Evolutionary conservation across 2,329 filamentous ascomycete genomes (phyloP).

Genomic region (Ophiostoma piceae): DNA sequence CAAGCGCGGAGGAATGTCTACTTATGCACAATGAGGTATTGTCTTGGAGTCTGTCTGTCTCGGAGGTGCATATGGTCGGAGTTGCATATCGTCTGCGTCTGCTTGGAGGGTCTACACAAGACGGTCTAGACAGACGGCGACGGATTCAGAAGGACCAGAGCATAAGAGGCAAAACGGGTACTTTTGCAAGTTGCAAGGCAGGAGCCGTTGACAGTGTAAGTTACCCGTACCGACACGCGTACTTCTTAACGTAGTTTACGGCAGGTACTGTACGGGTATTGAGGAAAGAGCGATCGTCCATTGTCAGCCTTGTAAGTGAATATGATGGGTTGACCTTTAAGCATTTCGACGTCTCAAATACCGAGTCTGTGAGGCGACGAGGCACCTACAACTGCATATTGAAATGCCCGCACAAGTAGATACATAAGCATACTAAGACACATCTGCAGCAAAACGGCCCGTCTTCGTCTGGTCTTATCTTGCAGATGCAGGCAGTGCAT

Average conservation of each 20-base stretch:
- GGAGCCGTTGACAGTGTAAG: background rate
- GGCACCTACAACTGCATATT: background rate
- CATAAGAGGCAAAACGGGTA: slow-evolving; percentile 9
- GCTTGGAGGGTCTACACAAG: background rate
- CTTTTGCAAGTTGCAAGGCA: background rate
- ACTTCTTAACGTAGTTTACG: background rate
- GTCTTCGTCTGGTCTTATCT: background rate
- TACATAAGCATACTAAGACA: background rate
- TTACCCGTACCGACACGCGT: no score
- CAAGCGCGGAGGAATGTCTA: slow-evolving; percentile 1
- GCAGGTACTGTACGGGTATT: background rate
- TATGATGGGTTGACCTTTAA: no score
- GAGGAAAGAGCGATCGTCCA: background rate
- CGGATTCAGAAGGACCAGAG: background rate
- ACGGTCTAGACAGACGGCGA: background rate
- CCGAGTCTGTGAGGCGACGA: background rate
- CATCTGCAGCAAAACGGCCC: background rate
- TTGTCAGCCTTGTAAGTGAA: background rate
- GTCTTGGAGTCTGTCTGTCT: background rate
- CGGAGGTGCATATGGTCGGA: background rate
- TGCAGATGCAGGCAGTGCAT: background rate
- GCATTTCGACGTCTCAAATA: no score
- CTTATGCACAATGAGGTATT: slow-evolving; percentile 8
- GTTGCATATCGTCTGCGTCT: background rate
- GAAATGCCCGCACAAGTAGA: background rate